Evolutionary conservation across 352 stramenopile genomes (phyloP).

Genomic region (Phytophthora lateralis): DNA sequence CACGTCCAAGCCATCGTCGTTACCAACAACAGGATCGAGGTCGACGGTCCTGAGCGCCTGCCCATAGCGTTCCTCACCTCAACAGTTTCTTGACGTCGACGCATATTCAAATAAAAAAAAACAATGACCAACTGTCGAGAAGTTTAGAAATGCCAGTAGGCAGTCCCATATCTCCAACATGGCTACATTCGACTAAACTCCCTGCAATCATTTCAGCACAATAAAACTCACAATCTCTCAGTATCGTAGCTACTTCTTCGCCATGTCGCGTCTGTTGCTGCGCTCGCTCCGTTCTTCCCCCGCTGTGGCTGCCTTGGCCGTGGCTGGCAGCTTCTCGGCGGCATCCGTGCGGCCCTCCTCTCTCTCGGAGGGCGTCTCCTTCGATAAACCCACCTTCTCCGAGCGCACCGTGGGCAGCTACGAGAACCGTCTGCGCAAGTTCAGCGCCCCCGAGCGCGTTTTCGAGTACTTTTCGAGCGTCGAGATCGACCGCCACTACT

Average conservation of each 20-base stretch:
- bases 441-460: conserved; percentile 85
- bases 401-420: conserved; percentile 88
- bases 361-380: conserved; percentile 25
- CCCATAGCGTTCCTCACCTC: too few species aligned
- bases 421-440: conserved; percentile 88
- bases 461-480: conserved; percentile 92
- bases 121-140: too few species aligned
- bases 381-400: conserved; percentile 58
- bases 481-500: conserved; percentile 78
- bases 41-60: too few species aligned
- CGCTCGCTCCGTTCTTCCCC: conserved; percentile 18
- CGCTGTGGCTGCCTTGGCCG: conserved; percentile 14
- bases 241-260: not conserved
- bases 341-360: not conserved
- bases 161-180: conserved; percentile 3
- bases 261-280: conserved; percentile 42
- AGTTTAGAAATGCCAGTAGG: too few species aligned
- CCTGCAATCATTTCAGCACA: conserved; percentile 9
- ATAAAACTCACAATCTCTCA: conserved; percentile 1
- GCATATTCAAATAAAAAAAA: too few species aligned
- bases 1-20: too few species aligned
- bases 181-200: not conserved
- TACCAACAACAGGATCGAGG: too few species aligned
- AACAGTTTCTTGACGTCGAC: too few species aligned
- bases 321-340: conserved; percentile 15